Conservation (phyloP, 768 basidiomycete species). For the Lactarius evosmus region DNA sequence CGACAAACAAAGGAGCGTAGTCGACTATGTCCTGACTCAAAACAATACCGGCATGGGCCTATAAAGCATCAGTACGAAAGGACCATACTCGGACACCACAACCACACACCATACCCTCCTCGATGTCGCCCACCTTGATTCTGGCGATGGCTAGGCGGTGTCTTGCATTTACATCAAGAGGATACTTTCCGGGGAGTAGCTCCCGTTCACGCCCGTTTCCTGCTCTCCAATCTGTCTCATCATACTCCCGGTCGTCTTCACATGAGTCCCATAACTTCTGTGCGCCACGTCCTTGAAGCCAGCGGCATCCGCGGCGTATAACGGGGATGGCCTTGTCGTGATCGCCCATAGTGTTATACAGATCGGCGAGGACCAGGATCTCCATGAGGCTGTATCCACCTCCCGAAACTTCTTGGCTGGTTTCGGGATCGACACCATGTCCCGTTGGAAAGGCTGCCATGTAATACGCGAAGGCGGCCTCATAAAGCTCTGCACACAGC, state of each 20-base stretch:
- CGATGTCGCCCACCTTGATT: conserved; percentile 72
- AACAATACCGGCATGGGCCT: conserved; percentile 79
- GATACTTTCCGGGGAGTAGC: conserved; percentile 54
- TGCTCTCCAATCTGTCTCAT: conserved; percentile 42
- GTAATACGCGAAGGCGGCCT: conserved; percentile 71
- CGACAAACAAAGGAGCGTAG: conserved; percentile 73
- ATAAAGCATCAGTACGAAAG: not conserved
- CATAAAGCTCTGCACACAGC: conserved; percentile 64
- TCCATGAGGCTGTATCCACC: conserved; percentile 58
- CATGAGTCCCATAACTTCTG: conserved; percentile 78
- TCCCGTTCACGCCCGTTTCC: conserved; percentile 38
- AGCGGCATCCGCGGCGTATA: conserved; percentile 75
- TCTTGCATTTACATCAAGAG: conserved; percentile 72
- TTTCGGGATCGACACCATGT: conserved; percentile 38
- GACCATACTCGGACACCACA: not conserved
- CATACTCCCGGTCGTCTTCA: conserved; percentile 89
- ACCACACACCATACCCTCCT: conserved; percentile 72
- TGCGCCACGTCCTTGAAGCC: conserved; percentile 81
- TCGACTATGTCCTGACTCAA: conserved; percentile 68
- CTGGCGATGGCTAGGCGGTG: conserved; percentile 82
- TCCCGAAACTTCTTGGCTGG: conserved; percentile 30
- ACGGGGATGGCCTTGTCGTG: conserved; percentile 64
- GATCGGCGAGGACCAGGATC: conserved; percentile 80
- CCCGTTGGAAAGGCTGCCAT: conserved; percentile 49
- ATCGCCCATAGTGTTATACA: conserved; percentile 69